Conservation (phyloP, 2,329 filamentous ascomycete genomes). For the Knufia fluminis region DNA sequence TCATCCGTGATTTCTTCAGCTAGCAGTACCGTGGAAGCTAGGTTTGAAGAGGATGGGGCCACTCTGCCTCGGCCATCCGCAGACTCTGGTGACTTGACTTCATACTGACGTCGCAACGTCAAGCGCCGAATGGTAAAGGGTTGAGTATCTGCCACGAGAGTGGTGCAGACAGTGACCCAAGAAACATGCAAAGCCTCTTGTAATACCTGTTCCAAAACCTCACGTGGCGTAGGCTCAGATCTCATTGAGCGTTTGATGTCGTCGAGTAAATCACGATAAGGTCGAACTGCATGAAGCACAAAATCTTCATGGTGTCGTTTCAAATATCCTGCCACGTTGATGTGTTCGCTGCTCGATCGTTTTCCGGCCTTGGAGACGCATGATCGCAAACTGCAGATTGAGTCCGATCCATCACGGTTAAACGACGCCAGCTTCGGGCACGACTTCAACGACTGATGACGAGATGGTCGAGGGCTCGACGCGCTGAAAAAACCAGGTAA, state of each 20-base stretch:
- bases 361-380: conserved; percentile 19
- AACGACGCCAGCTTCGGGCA: not conserved
- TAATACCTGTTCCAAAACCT: conserved; percentile 1
- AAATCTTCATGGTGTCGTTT: conserved; percentile 51
- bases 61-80: not conserved
- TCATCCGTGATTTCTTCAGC: conserved; percentile 47
- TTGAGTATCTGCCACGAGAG: conserved; percentile 47
- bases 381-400: conserved; percentile 31
- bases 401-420: conserved; percentile 27
- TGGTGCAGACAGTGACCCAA: conserved; percentile 50
- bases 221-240: conserved; percentile 32
- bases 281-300: conserved; percentile 48
- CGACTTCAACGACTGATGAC: not conserved
- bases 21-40: not conserved
- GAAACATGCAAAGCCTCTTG: conserved; percentile 1
- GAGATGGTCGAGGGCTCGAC: conserved; percentile 34
- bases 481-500: conserved; percentile 41
- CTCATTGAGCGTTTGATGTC: conserved; percentile 50
- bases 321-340: conserved; percentile 50
- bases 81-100: conserved; percentile 1
- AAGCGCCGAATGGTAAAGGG: conserved; percentile 48
- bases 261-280: conserved; percentile 43
- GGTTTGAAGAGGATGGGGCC: not conserved
- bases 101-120: conserved; percentile 41
- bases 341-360: conserved; percentile 39